These are phyloP conservation scores for Tetracentron sinense DNA, from an alignment of 164 flowering plant species.

Conservation along the genomic window DNA sequence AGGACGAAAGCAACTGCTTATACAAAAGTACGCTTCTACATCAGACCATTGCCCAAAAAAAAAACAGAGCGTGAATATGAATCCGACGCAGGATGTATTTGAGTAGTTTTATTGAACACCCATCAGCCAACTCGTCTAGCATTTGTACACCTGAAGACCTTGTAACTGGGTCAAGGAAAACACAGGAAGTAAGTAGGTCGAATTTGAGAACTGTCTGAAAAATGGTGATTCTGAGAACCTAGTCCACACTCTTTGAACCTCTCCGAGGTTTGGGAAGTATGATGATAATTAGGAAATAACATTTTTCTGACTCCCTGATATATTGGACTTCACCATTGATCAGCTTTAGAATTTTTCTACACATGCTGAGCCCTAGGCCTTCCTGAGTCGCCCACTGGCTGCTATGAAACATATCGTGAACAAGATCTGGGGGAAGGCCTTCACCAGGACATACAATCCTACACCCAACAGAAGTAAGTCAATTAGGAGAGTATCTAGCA, in stretches of 20 bases:
- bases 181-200: not conserved
- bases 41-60: not conserved
- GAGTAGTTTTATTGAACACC: too few species aligned
- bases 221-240: not conserved
- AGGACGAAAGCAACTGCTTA: not conserved
- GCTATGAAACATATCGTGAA: slow-evolving; percentile 79
- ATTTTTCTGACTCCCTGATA: slow-evolving; percentile 72
- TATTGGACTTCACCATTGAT: slow-evolving; percentile 88
- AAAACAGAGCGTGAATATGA: too few species aligned
- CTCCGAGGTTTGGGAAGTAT: slow-evolving; percentile 46
- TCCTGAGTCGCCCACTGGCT: slow-evolving; percentile 64
- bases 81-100: too few species aligned
- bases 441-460: slow-evolving; percentile 78
- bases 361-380: slow-evolving; percentile 77
- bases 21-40: not conserved
- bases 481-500: not conserved
- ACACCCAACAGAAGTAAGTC: slow-evolving; percentile 9
- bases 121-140: too few species aligned
- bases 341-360: slow-evolving; percentile 69
- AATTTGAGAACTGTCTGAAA: too few species aligned
- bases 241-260: slow-evolving; percentile 25
- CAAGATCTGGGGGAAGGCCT: slow-evolving; percentile 72
- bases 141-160: too few species aligned
- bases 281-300: slow-evolving; percentile 53
- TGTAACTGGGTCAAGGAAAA: too few species aligned